These are phyloP conservation scores for Lipomyces anomalus DNA, from an alignment of 805 yeast genomes.

Conservation along the genomic window DNA sequence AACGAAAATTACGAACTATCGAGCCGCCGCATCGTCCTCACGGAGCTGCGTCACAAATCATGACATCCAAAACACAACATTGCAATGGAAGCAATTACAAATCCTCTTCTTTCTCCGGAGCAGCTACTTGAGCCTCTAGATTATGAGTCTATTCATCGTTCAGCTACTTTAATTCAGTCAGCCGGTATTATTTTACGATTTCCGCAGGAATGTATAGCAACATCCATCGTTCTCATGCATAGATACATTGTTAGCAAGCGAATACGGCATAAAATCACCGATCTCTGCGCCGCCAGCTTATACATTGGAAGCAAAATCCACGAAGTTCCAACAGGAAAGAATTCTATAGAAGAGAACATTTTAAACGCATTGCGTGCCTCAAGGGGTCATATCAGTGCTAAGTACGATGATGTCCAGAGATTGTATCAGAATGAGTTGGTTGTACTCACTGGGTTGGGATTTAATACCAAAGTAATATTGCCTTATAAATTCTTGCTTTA, in stretches of 20 bases:
- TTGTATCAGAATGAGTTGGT: conserved; percentile 13
- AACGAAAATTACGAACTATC: no score
- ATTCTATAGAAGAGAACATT: conserved; percentile 4
- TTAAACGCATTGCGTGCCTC: conserved; percentile 12
- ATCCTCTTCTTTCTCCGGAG: conserved; percentile 17
- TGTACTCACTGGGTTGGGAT: conserved; percentile 16
- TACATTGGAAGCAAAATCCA: conserved; percentile 16
- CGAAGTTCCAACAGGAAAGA: conserved; percentile 9
- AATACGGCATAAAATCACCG: background rate
- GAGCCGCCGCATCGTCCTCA: no score
- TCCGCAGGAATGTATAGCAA: conserved; percentile 7
- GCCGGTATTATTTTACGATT: conserved; percentile 17
- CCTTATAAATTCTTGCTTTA: conserved; percentile 16
- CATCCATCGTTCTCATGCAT: conserved; percentile 19
- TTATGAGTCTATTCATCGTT: conserved; percentile 10
- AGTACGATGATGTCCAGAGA: conserved; percentile 1
- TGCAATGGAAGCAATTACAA: conserved; percentile 5
- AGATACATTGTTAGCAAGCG: conserved; percentile 12
- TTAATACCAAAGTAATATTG: conserved; percentile 18
- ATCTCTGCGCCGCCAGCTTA: conserved; percentile 12
- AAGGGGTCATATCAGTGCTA: background rate
- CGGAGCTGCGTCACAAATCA: no score
- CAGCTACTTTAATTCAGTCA: conserved; percentile 15
- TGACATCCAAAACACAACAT: no score
- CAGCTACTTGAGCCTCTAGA: conserved; percentile 7